Evolutionary conservation across 139 green algal genomes (phyloP).

Genomic region (Chlamydomonas eustigma): DNA sequence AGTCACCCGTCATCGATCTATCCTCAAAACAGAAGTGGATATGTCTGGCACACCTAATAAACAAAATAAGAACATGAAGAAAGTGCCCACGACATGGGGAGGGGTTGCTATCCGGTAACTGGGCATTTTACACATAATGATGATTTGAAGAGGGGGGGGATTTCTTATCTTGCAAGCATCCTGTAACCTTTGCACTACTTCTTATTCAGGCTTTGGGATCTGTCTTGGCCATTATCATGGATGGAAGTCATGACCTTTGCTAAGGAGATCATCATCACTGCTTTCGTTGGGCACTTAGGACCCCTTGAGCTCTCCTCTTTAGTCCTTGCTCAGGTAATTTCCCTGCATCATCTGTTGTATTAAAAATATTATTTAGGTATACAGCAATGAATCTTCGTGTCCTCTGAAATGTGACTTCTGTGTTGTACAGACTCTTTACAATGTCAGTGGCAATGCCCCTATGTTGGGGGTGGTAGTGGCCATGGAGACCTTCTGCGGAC

Average conservation of each 20-base stretch:
- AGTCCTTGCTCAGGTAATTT: conserved; percentile 39
- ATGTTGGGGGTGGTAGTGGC: conserved; percentile 53
- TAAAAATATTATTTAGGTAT: no score
- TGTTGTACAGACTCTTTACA: conserved; percentile 56
- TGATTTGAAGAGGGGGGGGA: no score
- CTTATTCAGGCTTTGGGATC: conserved; percentile 41
- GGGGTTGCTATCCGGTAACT: neutral
- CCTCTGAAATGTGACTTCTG: no score
- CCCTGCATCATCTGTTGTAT: no score
- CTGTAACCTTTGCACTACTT: no score
- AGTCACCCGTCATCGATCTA: neutral
- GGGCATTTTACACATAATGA: no score
- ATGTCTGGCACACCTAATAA: neutral
- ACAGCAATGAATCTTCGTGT: no score
- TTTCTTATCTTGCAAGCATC: no score
- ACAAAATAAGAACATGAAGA: neutral
- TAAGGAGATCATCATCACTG: conserved; percentile 63
- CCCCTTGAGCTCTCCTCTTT: conserved; percentile 43
- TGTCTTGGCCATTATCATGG: conserved; percentile 53
- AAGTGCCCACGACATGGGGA: neutral
- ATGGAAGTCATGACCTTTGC: conserved; percentile 61
- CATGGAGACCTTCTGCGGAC: conserved; percentile 62
- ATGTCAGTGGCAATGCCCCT: conserved; percentile 52
- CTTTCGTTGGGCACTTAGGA: conserved; percentile 49
- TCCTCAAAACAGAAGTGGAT: neutral